phyloP scores from a whole-genome alignment of 1,139 yeast species.

The Barnettozyma hawaiiensis region DNA sequence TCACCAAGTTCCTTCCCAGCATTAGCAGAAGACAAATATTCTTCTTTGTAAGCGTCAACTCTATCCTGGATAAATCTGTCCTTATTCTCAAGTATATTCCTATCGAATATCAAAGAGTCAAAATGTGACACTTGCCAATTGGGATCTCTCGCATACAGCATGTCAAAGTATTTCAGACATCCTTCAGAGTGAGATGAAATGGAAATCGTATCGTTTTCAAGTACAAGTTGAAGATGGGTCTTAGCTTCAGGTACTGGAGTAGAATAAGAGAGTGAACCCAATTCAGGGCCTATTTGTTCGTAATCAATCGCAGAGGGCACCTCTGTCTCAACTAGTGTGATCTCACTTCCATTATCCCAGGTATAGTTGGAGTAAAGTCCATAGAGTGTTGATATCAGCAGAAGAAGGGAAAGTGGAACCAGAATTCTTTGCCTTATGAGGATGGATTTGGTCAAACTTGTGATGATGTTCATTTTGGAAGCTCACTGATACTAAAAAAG shows the following conservation, averaged over 20 bases:
- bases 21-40: not conserved
- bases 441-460: not conserved
- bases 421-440: not conserved
- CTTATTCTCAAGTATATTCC: conserved; percentile 17
- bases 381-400: not conserved
- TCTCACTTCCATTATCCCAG: not conserved
- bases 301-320: not conserved
- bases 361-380: not conserved
- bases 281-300: not conserved
- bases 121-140: conserved; percentile 18
- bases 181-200: conserved; percentile 7
- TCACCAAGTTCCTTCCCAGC: not conserved
- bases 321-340: not conserved
- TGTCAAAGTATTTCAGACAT: conserved; percentile 19
- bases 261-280: not conserved
- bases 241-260: not conserved
- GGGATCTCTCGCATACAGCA: conserved; percentile 13
- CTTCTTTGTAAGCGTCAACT: not conserved
- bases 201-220: not conserved
- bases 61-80: conserved; percentile 10
- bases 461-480: not conserved
- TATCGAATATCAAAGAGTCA: conserved; percentile 14
- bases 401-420: not conserved
- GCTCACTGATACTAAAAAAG: no score
- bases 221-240: not conserved